phyloP scores from a whole-genome alignment of 805 yeast genomes.

The Ogataea dorogensis region DNA sequence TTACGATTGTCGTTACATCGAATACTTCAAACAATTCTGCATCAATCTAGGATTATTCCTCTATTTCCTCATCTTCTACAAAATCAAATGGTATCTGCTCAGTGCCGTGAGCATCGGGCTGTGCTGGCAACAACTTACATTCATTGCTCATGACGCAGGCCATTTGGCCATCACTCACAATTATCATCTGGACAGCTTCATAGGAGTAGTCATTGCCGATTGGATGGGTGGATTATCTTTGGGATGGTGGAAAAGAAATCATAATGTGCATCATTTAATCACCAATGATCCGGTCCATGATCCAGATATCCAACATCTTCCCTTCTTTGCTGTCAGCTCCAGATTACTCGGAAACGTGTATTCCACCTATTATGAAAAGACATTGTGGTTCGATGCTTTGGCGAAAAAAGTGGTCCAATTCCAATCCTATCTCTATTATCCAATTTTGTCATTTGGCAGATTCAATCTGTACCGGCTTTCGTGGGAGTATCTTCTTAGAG shows the following conservation, averaged over 20 bases:
- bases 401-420: slow-evolving; percentile 59
- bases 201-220: slow-evolving; percentile 73
- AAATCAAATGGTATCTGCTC: slow-evolving; percentile 41
- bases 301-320: slow-evolving; percentile 91
- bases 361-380: slow-evolving; percentile 76
- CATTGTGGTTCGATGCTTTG: slow-evolving; percentile 62
- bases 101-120: slow-evolving; percentile 69
- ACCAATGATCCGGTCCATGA: slow-evolving; percentile 95
- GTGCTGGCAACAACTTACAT: slow-evolving; percentile 88
- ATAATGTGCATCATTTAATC: slow-evolving; percentile 86
- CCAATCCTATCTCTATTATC: slow-evolving; percentile 73
- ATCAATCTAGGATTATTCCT: slow-evolving; percentile 57
- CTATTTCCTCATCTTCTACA: slow-evolving; percentile 49
- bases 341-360: slow-evolving; percentile 65
- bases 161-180: slow-evolving; percentile 81
- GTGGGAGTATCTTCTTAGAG: slow-evolving; percentile 72
- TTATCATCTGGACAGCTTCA: slow-evolving; percentile 69
- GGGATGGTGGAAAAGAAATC: slow-evolving; percentile 96
- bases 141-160: slow-evolving; percentile 89
- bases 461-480: slow-evolving; percentile 81
- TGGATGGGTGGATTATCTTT: slow-evolving; percentile 84
- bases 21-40: slow-evolving; percentile 64
- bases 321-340: slow-evolving; percentile 83
- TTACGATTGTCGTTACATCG: slow-evolving; percentile 72
- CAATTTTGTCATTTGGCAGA: slow-evolving; percentile 77